Percentiles rank a stretch among this genome's conserved stretches.
These are phyloP conservation scores for Pseudonitzschia multiseries DNA, from an alignment of 108 stramenopile species.

Conservation along the genomic window DNA sequence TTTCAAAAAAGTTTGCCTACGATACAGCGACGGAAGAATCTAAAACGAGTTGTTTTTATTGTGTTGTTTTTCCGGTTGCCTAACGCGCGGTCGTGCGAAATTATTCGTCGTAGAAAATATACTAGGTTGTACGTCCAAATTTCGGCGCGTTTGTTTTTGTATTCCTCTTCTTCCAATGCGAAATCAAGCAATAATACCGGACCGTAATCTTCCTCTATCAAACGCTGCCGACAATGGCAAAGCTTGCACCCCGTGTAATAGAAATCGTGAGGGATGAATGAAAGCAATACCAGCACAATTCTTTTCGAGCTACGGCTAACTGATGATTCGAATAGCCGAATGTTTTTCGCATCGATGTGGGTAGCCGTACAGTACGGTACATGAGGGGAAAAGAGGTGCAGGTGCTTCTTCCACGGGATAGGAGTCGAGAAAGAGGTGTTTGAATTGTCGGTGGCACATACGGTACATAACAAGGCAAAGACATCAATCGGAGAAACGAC, in stretches of 20 bases:
- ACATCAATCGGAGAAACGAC: constrained; percentile 2
- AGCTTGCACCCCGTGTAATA: not conserved
- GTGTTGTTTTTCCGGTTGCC: not conserved
- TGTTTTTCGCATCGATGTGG: not conserved
- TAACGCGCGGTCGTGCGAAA: not conserved
- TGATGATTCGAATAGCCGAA: not conserved
- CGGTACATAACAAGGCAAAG: not conserved
- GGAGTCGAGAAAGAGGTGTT: not conserved
- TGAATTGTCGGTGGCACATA: constrained; percentile 8
- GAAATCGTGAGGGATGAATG: not conserved
- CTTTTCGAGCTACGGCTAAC: no score
- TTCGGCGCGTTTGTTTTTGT: constrained; percentile 3
- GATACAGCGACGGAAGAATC: not conserved
- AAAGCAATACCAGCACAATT: no score
- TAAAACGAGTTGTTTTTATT: not conserved
- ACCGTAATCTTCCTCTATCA: no score
- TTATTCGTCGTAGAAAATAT: not conserved
- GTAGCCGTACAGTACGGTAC: not conserved
- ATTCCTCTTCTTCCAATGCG: constrained; percentile 1
- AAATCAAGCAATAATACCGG: not conserved
- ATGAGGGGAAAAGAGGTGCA: not conserved
- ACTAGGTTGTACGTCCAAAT: not conserved
- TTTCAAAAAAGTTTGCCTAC: not conserved
- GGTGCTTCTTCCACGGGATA: not conserved
- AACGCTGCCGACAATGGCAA: not conserved